Base-by-base conservation (phyloP, 805 yeast genomes). In the Metschnikowia gruessii region DNA sequence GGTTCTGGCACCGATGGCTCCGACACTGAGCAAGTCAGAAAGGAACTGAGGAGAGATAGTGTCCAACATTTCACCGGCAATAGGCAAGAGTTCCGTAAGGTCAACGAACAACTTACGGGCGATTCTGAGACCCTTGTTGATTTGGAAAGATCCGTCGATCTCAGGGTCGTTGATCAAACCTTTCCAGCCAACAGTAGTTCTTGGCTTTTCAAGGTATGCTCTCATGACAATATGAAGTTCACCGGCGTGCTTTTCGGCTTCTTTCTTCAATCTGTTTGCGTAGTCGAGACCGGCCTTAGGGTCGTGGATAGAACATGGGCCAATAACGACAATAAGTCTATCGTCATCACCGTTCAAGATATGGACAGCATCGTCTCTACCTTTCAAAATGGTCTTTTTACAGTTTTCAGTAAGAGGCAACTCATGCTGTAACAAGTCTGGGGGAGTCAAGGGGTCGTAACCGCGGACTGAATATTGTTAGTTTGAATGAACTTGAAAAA, bases 131-230 rank as follows among this genome's bases (percentile, higher is more conserved):
- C 99, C 99, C 72, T 89, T 88, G 80, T 92, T 92, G 67, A 92
- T 94, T 66, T 92, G 85, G 81, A 85, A 94, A 40, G 97, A 76
- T 62, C 87, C 86, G 69, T 92, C 88, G 51, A 92, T 81, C 62
- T 92, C 96, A 39, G 99, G 99, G 70, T 92, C 99, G 68, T 92
- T 92, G 65, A 92, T 90, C 61, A 92, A 76, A 60, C 99, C 99
- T 72, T 92, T 92, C 99, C 99, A 92, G 55, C 99, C 99, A 45
- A 92, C 98, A 19, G 98, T 92, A 53, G 99, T 92, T 76, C 99
- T 85, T 61, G 99, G 99, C 72, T 92, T 92, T 73, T 92, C 99
- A 57, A 92, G 77, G 78, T 92, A 92, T 6, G 98, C 98, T 75
- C 99, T 85, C 99, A 92, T 92, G 54, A 92, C 80, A 49, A 92